Percentiles rank a stretch among this genome's conserved stretches.
These are phyloP conservation scores for Amanita polypyramis DNA, from an alignment of 768 basidiomycete genomes.

Conservation along the genomic window DNA sequence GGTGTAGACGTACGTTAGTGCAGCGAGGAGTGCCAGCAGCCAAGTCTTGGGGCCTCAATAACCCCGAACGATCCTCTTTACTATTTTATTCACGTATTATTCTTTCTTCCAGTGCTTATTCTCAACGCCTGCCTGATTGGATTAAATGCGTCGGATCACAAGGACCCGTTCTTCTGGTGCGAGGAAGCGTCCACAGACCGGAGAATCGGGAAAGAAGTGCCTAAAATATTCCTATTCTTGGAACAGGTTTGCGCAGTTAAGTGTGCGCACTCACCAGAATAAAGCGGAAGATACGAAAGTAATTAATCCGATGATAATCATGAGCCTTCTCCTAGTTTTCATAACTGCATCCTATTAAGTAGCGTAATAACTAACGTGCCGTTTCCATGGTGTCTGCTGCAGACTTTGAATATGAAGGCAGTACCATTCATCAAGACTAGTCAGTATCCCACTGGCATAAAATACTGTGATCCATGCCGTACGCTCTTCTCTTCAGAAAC, in stretches of 20 bases:
- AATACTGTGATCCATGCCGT: conserved; percentile 10
- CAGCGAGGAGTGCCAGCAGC: conserved; percentile 61
- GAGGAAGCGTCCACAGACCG: conserved; percentile 62
- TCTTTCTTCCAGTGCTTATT: conserved; percentile 72
- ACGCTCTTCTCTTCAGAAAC: conserved; percentile 24
- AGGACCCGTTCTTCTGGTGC: conserved; percentile 56
- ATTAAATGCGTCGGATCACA: conserved; percentile 60
- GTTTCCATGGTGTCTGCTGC: conserved; percentile 85
- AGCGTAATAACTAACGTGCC: conserved; percentile 27
- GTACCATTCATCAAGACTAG: conserved; percentile 70
- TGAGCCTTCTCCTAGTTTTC: conserved; percentile 36
- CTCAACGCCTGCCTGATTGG: conserved; percentile 72
- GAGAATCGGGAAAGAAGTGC: conserved; percentile 78
- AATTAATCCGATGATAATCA: conserved; percentile 62
- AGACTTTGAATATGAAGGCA: too few species aligned
- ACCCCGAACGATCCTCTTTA: conserved; percentile 29
- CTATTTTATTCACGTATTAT: conserved; percentile 37
- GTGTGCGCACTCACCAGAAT: conserved; percentile 41
- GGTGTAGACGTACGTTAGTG: conserved; percentile 36
- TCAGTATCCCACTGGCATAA: conserved; percentile 54
- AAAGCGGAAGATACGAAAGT: conserved; percentile 49
- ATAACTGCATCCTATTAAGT: conserved; percentile 1
- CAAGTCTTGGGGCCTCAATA: conserved; percentile 69
- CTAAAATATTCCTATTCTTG: conserved; percentile 24
- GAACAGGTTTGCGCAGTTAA: conserved; percentile 4